These are phyloP conservation scores for Tillandsia leiboldiana DNA, from an alignment of 176 grass and related monocot species.

Conservation along the genomic window DNA sequence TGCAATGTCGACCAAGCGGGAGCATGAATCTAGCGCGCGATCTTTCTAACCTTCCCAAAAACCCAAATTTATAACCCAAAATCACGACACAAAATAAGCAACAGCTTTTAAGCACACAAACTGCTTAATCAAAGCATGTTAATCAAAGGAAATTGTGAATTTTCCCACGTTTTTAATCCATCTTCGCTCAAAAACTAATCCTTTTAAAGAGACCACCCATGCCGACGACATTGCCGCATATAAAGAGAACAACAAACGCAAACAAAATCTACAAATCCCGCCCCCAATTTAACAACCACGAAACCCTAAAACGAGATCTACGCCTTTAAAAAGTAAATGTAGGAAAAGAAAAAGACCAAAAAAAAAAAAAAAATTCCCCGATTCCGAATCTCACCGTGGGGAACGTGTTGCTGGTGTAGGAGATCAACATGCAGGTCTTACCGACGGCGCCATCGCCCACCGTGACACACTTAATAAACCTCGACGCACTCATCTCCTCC, in stretches of 20 bases:
- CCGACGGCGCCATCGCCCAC: slow-evolving; percentile 34
- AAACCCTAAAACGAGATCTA: background rate
- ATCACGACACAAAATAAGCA: background rate
- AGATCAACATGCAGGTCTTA: slow-evolving; percentile 37
- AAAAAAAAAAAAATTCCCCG: too few relatives aligned
- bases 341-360: background rate
- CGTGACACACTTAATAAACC: slow-evolving; percentile 36
- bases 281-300: background rate
- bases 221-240: too few relatives aligned
- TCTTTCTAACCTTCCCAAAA: background rate
- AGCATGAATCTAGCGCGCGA: background rate
- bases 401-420: slow-evolving; percentile 38
- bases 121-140: too few relatives aligned
- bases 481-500: slow-evolving; percentile 29
- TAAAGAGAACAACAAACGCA: background rate
- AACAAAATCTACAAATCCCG: background rate
- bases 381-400: slow-evolving; percentile 22
- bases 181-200: background rate
- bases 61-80: background rate
- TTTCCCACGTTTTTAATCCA: background rate
- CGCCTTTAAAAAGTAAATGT: background rate
- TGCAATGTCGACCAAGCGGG: background rate
- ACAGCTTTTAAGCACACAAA: too few relatives aligned
- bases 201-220: too few relatives aligned
- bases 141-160: too few relatives aligned